Evolutionary conservation across 768 basidiomycete genomes (phyloP), one percentile per base, ranked within the genome.

Genomic region (Tylopilus rubrobrunneus): DNA sequence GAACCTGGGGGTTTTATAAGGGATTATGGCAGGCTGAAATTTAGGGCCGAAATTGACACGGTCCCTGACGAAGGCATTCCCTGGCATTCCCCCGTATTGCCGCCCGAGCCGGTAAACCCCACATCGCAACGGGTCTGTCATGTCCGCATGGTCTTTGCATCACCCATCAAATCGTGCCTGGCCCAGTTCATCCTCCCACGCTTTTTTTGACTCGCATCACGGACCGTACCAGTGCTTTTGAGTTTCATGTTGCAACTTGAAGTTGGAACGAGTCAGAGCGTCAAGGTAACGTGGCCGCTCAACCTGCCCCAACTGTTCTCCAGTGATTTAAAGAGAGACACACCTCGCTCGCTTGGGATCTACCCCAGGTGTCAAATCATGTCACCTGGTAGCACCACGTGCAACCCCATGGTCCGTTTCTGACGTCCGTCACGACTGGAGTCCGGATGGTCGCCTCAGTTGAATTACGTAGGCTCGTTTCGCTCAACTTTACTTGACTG

Each of bases 111-210:
- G 48, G 19, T 44, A 34, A 41, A 56, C 58, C 62, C 62, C 59
- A 43, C 63, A 62, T 62, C 37, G 56, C 60, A 55, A 65, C 63
- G 52, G 53, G 17, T 10, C 12, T 55, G 62, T 61, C 62, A 58
- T 53, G 15, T 19, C 62, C 62, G 60, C 57, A 52, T 65, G 62
- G 52, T 51, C 37, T 34, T 36, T 25, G 19, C 47, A 31, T 42
- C 45, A 51, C 36, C 43, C 45, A 51, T 40, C 43, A 31, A 19
- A 50, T n/a, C 44, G 58, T 60, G 47, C 49, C 56, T 58, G 45
- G 40, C 11, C 36, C 58, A 31, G 34, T 48, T 45, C 55, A 39
- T 17, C 19, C 33, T 27, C 19, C 25, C 23, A 15, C 17, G 5
- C 2, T 15, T 28, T 37, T 21, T 9, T 36, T 15, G 27, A 7